Conservation (phyloP, 371 early-diverging fungal genomes). For the Rhizomucor pusillus region DNA sequence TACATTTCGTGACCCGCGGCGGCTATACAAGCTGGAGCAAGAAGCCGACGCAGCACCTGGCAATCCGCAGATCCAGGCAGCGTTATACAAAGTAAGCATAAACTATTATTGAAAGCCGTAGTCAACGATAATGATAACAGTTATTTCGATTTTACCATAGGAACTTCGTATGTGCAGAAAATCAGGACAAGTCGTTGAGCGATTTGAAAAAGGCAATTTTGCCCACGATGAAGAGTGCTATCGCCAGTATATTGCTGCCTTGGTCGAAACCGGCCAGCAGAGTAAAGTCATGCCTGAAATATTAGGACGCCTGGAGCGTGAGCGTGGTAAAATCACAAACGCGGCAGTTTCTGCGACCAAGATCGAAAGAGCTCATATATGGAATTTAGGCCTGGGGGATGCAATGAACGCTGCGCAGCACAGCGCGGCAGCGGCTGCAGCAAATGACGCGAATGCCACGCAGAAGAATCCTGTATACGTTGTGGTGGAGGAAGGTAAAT, state of each 20-base stretch:
- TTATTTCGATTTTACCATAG: constrained; percentile 18
- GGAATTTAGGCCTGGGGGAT: constrained; percentile 8
- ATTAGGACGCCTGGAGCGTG: constrained; percentile 47
- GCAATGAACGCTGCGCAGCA: constrained; percentile 6
- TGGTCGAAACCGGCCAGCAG: constrained; percentile 55
- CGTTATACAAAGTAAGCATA: constrained; percentile 57
- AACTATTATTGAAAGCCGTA: not conserved
- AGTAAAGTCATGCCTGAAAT: constrained; percentile 62
- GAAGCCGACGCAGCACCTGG: constrained; percentile 58
- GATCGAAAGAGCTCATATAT: not conserved
- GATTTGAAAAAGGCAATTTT: constrained; percentile 60
- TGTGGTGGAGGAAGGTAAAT: constrained; percentile 41
- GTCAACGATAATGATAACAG: not conserved
- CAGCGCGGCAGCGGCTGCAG: not conserved
- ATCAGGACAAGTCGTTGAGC: constrained; percentile 47
- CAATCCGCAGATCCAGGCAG: constrained; percentile 61
- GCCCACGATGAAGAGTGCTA: constrained; percentile 58
- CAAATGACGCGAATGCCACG: constrained; percentile 4
- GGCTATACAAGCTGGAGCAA: constrained; percentile 56
- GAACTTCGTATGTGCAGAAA: constrained; percentile 53
- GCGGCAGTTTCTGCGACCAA: not conserved
- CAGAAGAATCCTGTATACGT: constrained; percentile 47
- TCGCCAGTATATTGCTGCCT: constrained; percentile 61
- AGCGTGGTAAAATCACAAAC: constrained; percentile 14
- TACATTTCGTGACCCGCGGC: constrained; percentile 29